Evolutionary conservation across 2,329 filamentous ascomycete genomes (phyloP).

Genomic region (Zymoseptoria crescenta): DNA sequence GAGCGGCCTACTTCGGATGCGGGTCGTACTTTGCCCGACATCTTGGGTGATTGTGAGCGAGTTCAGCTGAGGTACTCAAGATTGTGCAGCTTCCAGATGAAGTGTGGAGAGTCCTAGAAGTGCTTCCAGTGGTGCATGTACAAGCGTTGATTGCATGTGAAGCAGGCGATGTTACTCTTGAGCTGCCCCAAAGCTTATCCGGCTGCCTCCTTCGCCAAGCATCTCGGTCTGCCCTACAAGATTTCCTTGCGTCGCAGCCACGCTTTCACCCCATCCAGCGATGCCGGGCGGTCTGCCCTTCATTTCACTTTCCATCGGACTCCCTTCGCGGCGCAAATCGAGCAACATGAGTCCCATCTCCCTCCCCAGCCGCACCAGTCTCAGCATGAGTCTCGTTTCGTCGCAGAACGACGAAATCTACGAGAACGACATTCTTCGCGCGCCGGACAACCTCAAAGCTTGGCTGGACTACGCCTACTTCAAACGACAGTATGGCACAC

Average conservation of each 20-base stretch:
- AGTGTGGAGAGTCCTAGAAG: too few relatives aligned
- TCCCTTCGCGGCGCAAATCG: neutral
- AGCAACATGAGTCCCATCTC: constrained; percentile 6
- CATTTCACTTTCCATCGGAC: neutral
- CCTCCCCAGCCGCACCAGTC: constrained; percentile 4
- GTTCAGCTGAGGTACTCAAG: too few relatives aligned
- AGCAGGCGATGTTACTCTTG: too few relatives aligned
- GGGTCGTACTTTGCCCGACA: constrained; percentile 21
- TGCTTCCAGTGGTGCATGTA: too few relatives aligned
- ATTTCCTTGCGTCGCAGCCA: neutral
- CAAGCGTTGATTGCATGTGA: too few relatives aligned
- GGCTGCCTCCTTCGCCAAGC: too few relatives aligned
- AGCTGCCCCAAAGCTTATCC: too few relatives aligned
- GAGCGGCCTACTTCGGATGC: neutral
- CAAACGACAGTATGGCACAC: constrained; percentile 77
- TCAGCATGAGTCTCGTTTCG: too few relatives aligned
- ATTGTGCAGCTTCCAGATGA: neutral
- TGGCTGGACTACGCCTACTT: constrained; percentile 92
- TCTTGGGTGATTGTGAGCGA: constrained; percentile 7
- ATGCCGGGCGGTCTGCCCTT: neutral
- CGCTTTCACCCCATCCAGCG: too few relatives aligned
- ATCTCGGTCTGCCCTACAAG: neutral
- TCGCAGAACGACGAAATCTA: constrained; percentile 74
- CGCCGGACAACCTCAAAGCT: constrained; percentile 77
- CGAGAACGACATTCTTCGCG: constrained; percentile 88